A percentile compares a stretch with the other conserved stretches of the same genome.
Conservation (phyloP, 2,329 filamentous ascomycete genomes). For the Verticillium isaacii region DNA sequence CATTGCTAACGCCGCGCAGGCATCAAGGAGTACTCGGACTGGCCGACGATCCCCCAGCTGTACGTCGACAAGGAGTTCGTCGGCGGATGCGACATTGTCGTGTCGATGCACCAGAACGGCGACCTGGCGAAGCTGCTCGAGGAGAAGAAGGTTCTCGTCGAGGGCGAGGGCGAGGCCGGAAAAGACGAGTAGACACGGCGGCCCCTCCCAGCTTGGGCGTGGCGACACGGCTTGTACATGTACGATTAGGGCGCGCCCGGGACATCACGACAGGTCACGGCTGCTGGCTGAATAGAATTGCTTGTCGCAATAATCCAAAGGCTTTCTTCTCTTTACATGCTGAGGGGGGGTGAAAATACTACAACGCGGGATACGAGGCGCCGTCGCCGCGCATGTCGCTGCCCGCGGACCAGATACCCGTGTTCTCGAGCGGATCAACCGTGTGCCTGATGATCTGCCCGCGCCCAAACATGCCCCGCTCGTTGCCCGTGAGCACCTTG, state of each 20-base stretch:
- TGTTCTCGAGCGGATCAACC: slow-evolving; percentile 63
- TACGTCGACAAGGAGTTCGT: slow-evolving; percentile 96
- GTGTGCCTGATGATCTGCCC: slow-evolving; percentile 82
- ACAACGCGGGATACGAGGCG: slow-evolving; percentile 50
- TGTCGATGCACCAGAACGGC: slow-evolving; percentile 96
- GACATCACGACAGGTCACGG: neutral
- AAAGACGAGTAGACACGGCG: slow-evolving; percentile 25
- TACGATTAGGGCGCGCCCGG: neutral
- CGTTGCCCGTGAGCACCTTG: slow-evolving; percentile 59
- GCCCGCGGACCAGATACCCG: slow-evolving; percentile 77
- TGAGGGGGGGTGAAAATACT: neutral
- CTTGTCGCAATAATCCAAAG: neutral
- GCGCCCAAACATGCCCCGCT: slow-evolving; percentile 70
- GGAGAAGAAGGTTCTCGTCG: slow-evolving; percentile 78
- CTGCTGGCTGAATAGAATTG: neutral
- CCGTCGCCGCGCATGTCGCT: slow-evolving; percentile 89
- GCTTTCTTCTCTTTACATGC: too few species aligned
- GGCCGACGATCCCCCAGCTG: slow-evolving; percentile 96
- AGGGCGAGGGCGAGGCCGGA: slow-evolving; percentile 35
- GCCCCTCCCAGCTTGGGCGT: neutral
- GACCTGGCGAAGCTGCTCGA: slow-evolving; percentile 88
- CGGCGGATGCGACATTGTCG: slow-evolving; percentile 94
- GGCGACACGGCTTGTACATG: neutral
- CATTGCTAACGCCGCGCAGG: slow-evolving; percentile 43
- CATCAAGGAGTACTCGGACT: slow-evolving; percentile 98